Conservation (phyloP, 2,329 filamentous ascomycete species). For the Phaeosphaeria sp. region DNA sequence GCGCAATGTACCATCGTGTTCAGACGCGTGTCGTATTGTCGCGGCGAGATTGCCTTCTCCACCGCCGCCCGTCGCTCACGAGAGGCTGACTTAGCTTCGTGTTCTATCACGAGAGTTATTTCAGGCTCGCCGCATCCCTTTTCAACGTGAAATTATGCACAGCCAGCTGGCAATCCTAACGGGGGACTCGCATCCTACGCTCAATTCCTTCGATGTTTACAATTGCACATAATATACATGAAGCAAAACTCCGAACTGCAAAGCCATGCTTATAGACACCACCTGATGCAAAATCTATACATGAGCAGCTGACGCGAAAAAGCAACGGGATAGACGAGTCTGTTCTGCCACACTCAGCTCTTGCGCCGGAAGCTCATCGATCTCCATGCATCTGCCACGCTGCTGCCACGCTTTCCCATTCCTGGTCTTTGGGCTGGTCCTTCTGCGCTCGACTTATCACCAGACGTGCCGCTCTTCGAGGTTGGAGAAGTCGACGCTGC, state of each 20-base stretch:
- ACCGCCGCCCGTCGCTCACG: slow-evolving; percentile 4
- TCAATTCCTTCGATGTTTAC: neutral
- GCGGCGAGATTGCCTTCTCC: slow-evolving; percentile 23
- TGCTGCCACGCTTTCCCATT: slow-evolving; percentile 23
- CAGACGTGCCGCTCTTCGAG: slow-evolving; percentile 3
- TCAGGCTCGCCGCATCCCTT: neutral
- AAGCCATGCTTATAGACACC: neutral
- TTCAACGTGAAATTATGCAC: neutral
- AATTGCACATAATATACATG: neutral
- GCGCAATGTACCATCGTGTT: slow-evolving; percentile 10
- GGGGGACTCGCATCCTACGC: neutral
- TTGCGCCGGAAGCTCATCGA: slow-evolving; percentile 21
- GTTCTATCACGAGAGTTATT: neutral
- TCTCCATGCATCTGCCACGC: slow-evolving; percentile 18
- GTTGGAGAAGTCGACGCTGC: neutral
- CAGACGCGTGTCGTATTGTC: slow-evolving; percentile 35
- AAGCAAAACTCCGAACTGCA: neutral
- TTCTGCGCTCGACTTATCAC: neutral
- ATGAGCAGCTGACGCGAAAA: neutral
- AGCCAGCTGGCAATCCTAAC: neutral
- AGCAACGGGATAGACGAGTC: neutral
- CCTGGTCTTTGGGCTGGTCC: slow-evolving; percentile 14
- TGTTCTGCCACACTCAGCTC: slow-evolving; percentile 8
- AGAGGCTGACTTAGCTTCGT: slow-evolving; percentile 8
- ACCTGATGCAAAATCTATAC: neutral